Percentiles rank a stretch among this genome's conserved stretches.
Conservation (phyloP, 2,329 filamentous ascomycete species). For the Xylaria sp. region DNA sequence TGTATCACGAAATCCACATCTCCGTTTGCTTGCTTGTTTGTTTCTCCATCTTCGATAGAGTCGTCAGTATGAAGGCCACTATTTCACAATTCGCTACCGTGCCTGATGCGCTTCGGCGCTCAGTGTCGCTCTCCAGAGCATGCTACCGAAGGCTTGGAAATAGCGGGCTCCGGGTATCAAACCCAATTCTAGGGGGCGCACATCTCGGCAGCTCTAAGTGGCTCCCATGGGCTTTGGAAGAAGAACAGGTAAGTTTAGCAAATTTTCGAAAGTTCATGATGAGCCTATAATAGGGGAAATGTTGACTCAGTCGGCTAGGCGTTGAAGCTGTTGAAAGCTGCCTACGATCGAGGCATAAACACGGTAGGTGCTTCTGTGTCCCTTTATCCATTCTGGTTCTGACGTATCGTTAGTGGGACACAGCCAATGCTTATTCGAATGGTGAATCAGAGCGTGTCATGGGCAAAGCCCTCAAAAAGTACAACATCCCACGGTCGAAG, state of each 20-base stretch:
- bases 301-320: background rate
- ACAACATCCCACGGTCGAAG: constrained; percentile 20
- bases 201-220: constrained; percentile 60
- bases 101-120: constrained; percentile 3
- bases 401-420: constrained; percentile 3
- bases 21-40: background rate
- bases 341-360: constrained; percentile 13
- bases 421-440: constrained; percentile 21
- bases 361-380: background rate
- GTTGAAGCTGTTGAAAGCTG: constrained; percentile 1
- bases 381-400: background rate
- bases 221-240: constrained; percentile 62
- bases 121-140: constrained; percentile 44
- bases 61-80: constrained; percentile 1
- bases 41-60: background rate
- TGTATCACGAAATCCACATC: background rate
- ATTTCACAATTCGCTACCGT: constrained; percentile 11
- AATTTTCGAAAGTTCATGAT: no score
- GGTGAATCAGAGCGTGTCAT: constrained; percentile 17
- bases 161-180: constrained; percentile 66
- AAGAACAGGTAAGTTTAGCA: constrained; percentile 52
- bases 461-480: constrained; percentile 20
- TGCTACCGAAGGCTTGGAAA: constrained; percentile 62
- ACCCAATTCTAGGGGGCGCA: constrained; percentile 70
- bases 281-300: background rate